These are phyloP conservation scores for Elaphomyces granulatus DNA, from an alignment of 495 filamentous ascomycete species.

Conservation along the genomic window DNA sequence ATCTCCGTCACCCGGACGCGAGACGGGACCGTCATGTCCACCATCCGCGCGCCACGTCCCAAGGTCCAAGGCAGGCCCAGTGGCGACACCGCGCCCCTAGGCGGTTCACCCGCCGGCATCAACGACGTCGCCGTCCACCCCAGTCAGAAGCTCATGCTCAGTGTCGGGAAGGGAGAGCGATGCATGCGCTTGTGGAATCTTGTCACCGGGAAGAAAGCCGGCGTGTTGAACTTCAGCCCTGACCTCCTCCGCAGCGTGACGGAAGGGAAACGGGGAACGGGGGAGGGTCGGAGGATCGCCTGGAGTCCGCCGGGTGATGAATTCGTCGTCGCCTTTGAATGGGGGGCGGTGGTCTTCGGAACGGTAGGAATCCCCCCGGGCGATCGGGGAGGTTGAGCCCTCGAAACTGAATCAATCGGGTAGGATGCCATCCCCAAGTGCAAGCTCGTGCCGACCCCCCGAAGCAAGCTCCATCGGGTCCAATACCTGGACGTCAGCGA, in stretches of 20 bases:
- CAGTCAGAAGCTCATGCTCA: constrained; percentile 89
- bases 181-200: constrained; percentile 94
- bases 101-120: constrained; percentile 72
- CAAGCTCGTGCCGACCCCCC: constrained; percentile 47
- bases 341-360: constrained; percentile 71
- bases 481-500: constrained; percentile 44
- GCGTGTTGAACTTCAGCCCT: constrained; percentile 69
- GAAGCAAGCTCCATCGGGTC: constrained; percentile 71
- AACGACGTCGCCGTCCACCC: constrained; percentile 95
- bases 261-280: constrained; percentile 59
- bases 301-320: constrained; percentile 68
- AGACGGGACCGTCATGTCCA: constrained; percentile 83
- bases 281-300: constrained; percentile 69
- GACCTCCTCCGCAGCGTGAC: constrained; percentile 53
- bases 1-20: constrained; percentile 74
- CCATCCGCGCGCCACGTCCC: constrained; percentile 77
- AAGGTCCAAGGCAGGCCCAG: constrained; percentile 70
- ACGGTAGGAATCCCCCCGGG: constrained; percentile 36
- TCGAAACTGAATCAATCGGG: no score
- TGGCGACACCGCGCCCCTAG: constrained; percentile 79
- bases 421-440: constrained; percentile 68
- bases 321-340: constrained; percentile 80
- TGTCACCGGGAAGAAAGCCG: constrained; percentile 88
- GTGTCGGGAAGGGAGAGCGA: constrained; percentile 72
- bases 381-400: neutral